phyloP scores from a whole-genome alignment of 2,329 filamentous ascomycete species.

The Coccinonectria pachysandricola region DNA sequence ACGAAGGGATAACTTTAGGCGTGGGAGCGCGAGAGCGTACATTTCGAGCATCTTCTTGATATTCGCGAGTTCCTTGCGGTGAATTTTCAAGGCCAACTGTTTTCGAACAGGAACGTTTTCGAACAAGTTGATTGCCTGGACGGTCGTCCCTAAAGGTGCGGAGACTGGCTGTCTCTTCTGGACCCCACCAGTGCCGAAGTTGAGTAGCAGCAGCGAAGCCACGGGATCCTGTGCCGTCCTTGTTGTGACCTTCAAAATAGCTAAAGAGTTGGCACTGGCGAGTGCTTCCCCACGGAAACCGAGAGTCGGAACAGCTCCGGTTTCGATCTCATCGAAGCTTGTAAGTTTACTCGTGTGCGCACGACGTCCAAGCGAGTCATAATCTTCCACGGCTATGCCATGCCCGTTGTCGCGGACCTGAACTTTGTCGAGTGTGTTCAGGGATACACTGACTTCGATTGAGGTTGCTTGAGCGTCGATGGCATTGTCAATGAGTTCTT shows the following conservation, averaged over 20 bases:
- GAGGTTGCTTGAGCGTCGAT: conserved; percentile 60
- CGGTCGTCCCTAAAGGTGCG: conserved; percentile 58
- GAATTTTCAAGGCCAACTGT: conserved; percentile 46
- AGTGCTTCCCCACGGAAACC: conserved; percentile 70
- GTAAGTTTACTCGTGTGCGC: conserved; percentile 66
- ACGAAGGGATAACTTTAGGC: conserved; percentile 50
- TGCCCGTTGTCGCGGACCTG: conserved; percentile 65
- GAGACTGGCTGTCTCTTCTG: conserved; percentile 27
- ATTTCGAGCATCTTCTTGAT: conserved; percentile 51
- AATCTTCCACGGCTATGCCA: conserved; percentile 55
- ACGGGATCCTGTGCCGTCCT: conserved; percentile 50
- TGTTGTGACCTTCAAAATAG: conserved; percentile 52
- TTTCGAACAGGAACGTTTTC: conserved; percentile 52
- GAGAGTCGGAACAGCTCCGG: conserved; percentile 47
- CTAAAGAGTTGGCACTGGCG: conserved; percentile 52
- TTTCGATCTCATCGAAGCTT: conserved; percentile 50
- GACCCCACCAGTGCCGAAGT: conserved; percentile 21
- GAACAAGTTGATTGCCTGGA: conserved; percentile 51
- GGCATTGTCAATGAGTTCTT: conserved; percentile 70
- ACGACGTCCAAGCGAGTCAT: conserved; percentile 49
- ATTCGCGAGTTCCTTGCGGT: conserved; percentile 42
- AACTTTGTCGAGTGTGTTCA: conserved; percentile 58
- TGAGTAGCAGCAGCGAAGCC: conserved; percentile 39
- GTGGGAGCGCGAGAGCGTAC: conserved; percentile 56
- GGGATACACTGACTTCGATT: conserved; percentile 53